Evolutionary conservation across 1,284 basidiomycete genomes (phyloP).

Genomic region (Porodaedalea pini): DNA sequence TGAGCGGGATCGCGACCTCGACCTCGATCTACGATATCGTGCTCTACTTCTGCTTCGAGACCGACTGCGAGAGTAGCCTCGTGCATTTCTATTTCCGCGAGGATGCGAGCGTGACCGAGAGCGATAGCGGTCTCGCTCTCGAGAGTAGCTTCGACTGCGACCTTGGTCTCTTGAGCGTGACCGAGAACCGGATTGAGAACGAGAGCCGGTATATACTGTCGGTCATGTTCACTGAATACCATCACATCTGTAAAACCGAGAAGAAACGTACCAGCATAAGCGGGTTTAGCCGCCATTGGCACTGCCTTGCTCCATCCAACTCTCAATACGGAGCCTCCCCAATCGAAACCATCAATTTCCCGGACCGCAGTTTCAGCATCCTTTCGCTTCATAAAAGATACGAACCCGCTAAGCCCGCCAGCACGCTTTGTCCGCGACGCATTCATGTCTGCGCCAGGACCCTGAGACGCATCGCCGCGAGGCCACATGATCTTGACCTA

Average conservation of each 20-base stretch:
- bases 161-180: slow-evolving; percentile 48
- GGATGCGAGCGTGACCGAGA: slow-evolving; percentile 38
- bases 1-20: slow-evolving; percentile 29
- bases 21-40: slow-evolving; percentile 38
- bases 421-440: slow-evolving; percentile 62
- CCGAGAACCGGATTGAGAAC: slow-evolving; percentile 43
- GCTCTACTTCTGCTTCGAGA: slow-evolving; percentile 34
- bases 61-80: slow-evolving; percentile 44
- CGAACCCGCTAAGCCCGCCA: slow-evolving; percentile 85
- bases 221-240: slow-evolving; percentile 25
- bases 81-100: slow-evolving; percentile 33
- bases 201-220: slow-evolving; percentile 27
- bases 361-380: slow-evolving; percentile 87
- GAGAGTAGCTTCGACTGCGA: slow-evolving; percentile 39
- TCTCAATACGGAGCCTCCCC: slow-evolving; percentile 81
- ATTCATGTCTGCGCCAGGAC: slow-evolving; percentile 74
- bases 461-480: slow-evolving; percentile 55
- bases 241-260: background rate
- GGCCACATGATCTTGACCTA: slow-evolving; percentile 98
- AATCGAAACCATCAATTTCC: slow-evolving; percentile 87
- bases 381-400: slow-evolving; percentile 89
- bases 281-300: slow-evolving; percentile 72
- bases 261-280: slow-evolving; percentile 62
- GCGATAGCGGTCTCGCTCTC: slow-evolving; percentile 36
- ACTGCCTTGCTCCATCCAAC: slow-evolving; percentile 97